Evolutionary conservation across 495 filamentous ascomycete genomes (phyloP).

Genomic region (Amphirosellinia nigrospora): DNA sequence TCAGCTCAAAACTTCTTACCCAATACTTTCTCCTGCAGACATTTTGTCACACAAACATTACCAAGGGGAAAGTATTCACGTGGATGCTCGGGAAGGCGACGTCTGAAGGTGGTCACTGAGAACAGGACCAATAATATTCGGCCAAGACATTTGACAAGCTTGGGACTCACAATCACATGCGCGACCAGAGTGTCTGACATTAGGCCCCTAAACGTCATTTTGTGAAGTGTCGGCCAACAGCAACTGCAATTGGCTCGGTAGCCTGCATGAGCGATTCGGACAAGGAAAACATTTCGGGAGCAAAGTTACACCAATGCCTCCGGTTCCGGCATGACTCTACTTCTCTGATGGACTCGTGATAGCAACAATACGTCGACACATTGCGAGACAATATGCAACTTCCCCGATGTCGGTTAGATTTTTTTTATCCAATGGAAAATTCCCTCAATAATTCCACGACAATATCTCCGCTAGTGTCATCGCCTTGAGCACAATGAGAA

Average conservation of each 20-base stretch:
- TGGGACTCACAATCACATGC: not conserved
- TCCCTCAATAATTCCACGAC: not conserved
- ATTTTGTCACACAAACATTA: not conserved
- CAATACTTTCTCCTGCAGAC: not conserved
- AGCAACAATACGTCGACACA: no score
- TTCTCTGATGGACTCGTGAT: not conserved
- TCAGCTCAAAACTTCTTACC: not conserved
- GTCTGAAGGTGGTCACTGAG: not conserved
- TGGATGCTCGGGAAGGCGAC: not conserved
- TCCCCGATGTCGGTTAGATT: not conserved
- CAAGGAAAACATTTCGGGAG: not conserved
- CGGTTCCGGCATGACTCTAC: not conserved
- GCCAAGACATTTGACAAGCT: not conserved
- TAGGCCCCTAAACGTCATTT: not conserved
- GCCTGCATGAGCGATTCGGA: not conserved
- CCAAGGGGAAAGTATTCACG: not conserved
- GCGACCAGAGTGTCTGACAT: not conserved
- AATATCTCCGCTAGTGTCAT: not conserved
- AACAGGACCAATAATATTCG: not conserved
- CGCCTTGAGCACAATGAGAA: no score
- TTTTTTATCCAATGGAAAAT: not conserved
- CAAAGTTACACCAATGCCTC: not conserved
- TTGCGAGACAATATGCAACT: no score
- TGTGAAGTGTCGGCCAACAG: not conserved
- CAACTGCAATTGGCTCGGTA: not conserved